Evolutionary conservation across 108 stramenopile species (phyloP).

Genomic region (Pseudonitzschia multiseries): DNA sequence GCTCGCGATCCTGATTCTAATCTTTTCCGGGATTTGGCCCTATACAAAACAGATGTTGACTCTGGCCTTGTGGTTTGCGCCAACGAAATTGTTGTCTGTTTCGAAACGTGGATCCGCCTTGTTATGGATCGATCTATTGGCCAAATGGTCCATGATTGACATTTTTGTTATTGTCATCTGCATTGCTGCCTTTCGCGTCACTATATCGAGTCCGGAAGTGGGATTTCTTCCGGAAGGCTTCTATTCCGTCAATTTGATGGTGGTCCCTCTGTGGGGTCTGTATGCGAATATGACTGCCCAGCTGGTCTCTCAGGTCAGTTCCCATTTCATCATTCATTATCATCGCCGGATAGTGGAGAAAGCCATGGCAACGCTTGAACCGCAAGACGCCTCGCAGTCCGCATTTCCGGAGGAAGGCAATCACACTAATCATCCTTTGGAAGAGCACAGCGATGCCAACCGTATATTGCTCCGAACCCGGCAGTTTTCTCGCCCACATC

Average conservation of each 20-base stretch:
- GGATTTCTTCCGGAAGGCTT: constrained; percentile 56
- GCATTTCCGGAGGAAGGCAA: not conserved
- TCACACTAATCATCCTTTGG: not conserved
- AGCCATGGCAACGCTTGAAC: constrained; percentile 1
- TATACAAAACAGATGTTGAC: constrained; percentile 74
- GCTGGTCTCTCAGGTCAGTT: constrained; percentile 75
- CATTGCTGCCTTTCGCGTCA: constrained; percentile 65
- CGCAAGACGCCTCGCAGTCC: not conserved
- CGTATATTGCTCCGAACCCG: no score
- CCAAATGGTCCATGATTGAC: constrained; percentile 72
- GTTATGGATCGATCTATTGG: constrained; percentile 72
- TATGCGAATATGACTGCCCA: constrained; percentile 84
- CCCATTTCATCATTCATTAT: constrained; percentile 81
- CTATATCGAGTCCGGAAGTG: constrained; percentile 57
- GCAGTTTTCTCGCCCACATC: constrained; percentile 36
- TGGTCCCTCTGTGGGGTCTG: constrained; percentile 79
- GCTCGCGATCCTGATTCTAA: constrained; percentile 65
- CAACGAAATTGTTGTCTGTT: constrained; percentile 44
- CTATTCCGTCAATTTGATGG: constrained; percentile 66
- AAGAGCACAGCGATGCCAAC: not conserved
- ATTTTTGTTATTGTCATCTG: constrained; percentile 74
- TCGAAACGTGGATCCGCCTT: constrained; percentile 53
- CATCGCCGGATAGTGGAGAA: constrained; percentile 51
- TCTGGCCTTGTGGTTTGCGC: constrained; percentile 68
- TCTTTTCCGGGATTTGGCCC: constrained; percentile 84